phyloP scores from a whole-genome alignment of 139 green algal species.

The Ostreobium quekettii region DNA sequence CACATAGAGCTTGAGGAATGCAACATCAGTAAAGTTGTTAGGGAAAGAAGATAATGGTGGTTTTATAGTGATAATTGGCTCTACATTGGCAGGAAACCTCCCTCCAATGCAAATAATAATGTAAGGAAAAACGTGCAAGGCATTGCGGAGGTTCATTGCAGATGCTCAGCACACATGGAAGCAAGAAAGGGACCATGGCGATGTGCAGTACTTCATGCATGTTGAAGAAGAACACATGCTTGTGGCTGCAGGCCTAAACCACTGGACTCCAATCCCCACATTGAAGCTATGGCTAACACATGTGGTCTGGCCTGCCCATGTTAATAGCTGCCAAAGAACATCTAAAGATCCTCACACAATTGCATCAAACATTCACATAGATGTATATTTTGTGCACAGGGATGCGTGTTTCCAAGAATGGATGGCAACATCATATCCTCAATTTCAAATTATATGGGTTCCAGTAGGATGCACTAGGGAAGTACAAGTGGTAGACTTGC shows the following conservation, averaged over 20 bases:
- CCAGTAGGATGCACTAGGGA: neutral
- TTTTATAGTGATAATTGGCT: neutral
- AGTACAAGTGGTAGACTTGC: neutral
- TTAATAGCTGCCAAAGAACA: neutral
- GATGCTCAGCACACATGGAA: neutral
- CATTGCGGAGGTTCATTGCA: neutral
- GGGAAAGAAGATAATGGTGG: neutral
- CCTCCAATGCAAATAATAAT: neutral
- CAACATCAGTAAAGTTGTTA: neutral
- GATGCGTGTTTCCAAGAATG: neutral
- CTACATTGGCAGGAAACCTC: neutral
- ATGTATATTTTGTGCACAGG: neutral
- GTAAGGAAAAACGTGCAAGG: neutral
- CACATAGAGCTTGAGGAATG: neutral
- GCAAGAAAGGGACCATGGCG: neutral
- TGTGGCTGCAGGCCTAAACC: neutral
- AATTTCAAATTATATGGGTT: neutral
- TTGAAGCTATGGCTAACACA: neutral
- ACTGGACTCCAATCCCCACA: neutral
- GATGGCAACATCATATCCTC: neutral
- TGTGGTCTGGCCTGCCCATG: neutral
- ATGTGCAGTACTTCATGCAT: neutral
- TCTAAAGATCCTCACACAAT: neutral
- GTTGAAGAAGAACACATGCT: neutral
- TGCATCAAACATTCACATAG: neutral